These are phyloP conservation scores for Plasmodium knowlesi DNA, from an alignment of 169 alveolate species.

Conservation along the genomic window DNA sequence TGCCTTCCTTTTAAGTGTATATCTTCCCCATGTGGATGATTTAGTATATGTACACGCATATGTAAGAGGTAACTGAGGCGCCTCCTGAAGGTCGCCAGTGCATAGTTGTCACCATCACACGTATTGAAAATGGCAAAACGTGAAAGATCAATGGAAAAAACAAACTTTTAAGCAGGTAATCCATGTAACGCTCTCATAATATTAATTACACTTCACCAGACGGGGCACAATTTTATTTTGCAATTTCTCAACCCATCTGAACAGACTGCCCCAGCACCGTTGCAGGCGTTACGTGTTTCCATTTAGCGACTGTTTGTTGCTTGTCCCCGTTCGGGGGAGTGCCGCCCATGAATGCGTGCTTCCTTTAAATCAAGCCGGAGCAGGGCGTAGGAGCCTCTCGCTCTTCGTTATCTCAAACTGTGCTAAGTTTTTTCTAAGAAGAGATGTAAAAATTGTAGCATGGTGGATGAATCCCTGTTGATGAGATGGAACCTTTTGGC, in stretches of 20 bases:
- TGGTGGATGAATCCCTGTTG: not conserved
- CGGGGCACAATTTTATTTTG: not conserved
- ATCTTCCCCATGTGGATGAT: not conserved
- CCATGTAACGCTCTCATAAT: no score
- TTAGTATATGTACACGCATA: not conserved
- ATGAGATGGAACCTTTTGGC: not conserved
- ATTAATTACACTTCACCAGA: no score
- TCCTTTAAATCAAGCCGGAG: not conserved
- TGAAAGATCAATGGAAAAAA: no score
- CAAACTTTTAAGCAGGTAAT: no score
- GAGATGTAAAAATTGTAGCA: not conserved
- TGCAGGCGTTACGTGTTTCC: not conserved
- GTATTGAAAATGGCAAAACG: not conserved
- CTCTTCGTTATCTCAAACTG: not conserved
- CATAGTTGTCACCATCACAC: not conserved
- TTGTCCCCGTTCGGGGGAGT: not conserved
- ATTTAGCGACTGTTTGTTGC: not conserved
- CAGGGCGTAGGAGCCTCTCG: not conserved
- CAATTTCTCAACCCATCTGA: not conserved
- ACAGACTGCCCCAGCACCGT: not conserved
- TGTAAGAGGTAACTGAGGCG: not conserved
- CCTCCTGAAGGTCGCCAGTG: not conserved
- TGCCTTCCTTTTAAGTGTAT: not conserved
- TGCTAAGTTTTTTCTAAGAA: not conserved
- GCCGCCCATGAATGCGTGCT: not conserved